These are phyloP conservation scores for Groenewaldozyma sp. DNA, from an alignment of 1,139 yeast genomes.

Conservation along the genomic window DNA sequence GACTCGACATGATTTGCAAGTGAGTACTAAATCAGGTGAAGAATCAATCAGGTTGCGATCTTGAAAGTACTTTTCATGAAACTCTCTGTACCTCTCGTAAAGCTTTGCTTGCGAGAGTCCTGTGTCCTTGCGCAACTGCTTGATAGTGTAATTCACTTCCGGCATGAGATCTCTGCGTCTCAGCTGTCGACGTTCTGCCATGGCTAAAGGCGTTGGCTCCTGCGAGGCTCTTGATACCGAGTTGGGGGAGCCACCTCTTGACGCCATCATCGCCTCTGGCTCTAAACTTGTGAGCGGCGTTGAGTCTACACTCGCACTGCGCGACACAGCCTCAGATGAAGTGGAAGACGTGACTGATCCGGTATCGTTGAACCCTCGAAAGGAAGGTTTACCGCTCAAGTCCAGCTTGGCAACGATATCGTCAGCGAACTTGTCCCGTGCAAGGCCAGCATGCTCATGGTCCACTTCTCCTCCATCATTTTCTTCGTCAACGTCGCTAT, in stretches of 20 bases:
- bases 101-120: background rate
- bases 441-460: background rate
- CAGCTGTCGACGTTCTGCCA: too few relatives aligned
- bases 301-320: constrained; percentile 2
- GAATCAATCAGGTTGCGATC: background rate
- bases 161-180: constrained; percentile 3
- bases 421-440: background rate
- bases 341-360: too few relatives aligned
- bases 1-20: background rate
- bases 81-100: too few relatives aligned
- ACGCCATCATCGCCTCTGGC: constrained; percentile 3
- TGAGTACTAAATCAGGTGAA: background rate
- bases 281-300: constrained; percentile 8
- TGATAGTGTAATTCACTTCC: background rate
- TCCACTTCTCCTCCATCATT: constrained; percentile 9
- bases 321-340: background rate
- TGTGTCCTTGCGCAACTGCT: background rate
- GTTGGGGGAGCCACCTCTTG: background rate
- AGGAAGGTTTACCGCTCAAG: background rate
- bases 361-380: background rate
- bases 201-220: background rate
- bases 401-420: background rate
- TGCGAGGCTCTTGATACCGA: background rate
- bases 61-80: background rate
- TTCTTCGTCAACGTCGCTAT: constrained; percentile 9